A percentile compares a stretch with the other conserved stretches of the same genome.
phyloP scores from a whole-genome alignment of 169 alveolate species.

The Plasmodium yoelii region DNA sequence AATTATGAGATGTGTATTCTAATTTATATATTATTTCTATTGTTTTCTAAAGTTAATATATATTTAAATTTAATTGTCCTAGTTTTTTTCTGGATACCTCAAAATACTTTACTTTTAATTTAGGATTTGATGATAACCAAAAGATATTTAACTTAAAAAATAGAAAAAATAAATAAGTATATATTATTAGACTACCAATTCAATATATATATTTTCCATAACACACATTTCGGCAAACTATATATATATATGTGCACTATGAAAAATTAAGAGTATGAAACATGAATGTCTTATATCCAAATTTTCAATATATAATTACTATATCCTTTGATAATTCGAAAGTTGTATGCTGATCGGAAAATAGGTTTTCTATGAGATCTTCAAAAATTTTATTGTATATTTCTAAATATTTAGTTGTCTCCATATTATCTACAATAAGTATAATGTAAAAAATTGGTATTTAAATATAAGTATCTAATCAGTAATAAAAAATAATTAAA shows the following conservation, averaged over 20 bases:
- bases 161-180: slow-evolving; percentile 5
- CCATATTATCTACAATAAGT: slow-evolving; percentile 29
- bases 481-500: background rate
- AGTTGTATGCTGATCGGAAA: slow-evolving; percentile 17
- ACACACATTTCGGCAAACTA: background rate
- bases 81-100: slow-evolving; percentile 21
- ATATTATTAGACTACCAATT: background rate
- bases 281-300: background rate
- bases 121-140: slow-evolving; percentile 43
- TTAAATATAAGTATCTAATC: slow-evolving; percentile 1
- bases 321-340: slow-evolving; percentile 55
- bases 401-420: slow-evolving; percentile 12
- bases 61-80: no score
- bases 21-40: background rate
- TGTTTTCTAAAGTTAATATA: background rate
- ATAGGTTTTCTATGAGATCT: slow-evolving; percentile 15
- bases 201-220: background rate
- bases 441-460: background rate
- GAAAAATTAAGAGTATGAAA: background rate
- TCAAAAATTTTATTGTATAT: slow-evolving; percentile 52
- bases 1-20: background rate
- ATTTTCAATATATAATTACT: slow-evolving; percentile 22
- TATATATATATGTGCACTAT: background rate
- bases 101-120: slow-evolving; percentile 49
- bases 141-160: slow-evolving; percentile 37